Evolutionary conservation across 352 stramenopile species (phyloP), one percentile per base, ranked within the genome.

Genomic region (Phytopythium boreale): DNA sequence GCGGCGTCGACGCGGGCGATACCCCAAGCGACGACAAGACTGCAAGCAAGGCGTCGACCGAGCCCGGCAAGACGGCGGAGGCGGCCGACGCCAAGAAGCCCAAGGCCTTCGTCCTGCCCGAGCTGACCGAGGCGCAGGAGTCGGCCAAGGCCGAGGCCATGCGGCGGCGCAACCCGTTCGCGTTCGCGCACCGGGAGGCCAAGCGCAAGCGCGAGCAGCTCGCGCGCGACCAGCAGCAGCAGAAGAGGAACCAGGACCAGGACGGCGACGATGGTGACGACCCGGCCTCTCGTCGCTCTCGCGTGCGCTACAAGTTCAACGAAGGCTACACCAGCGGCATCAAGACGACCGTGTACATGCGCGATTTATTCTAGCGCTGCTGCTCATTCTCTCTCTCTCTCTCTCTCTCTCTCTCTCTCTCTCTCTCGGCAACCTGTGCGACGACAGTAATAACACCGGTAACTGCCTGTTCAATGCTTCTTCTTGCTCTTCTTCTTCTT

Each of bases 271-370:
- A 67, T 10, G 36, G 29, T 22, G 62, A 62, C 31, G 67, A 44
- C 36, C 43, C 58, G 37, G 61, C 36, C 15, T 62, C 76, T 47
- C 43, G 61, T 14, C 71, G 84, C n/a, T 66, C 71, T 2, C 66
- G 75, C 29, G 82, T 97, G 60, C 82, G 80, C 31, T 97, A 91
- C 74, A 92, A 94, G 66, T 97, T 92, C 62, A 95, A 97, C 57
- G 87, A 97, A 76, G 90, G 90, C 44, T 96, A 93, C 73, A 96
- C 87, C 29, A 90, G 88, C 68, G 89, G 89, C 66, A 96, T 97
- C 61, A 94, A 94, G 71, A 92, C 88, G 63, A 70, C 80, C 24
- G 90, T 97, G 59, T 88, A 85, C 69, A 80, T 97, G 67, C 77
- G 82, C 57, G 90, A 97, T 69, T 87, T 97, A 59, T 70, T 97